phyloP scores from a whole-genome alignment of 2,329 filamentous ascomycete genomes.

The Cercospora janseana region DNA sequence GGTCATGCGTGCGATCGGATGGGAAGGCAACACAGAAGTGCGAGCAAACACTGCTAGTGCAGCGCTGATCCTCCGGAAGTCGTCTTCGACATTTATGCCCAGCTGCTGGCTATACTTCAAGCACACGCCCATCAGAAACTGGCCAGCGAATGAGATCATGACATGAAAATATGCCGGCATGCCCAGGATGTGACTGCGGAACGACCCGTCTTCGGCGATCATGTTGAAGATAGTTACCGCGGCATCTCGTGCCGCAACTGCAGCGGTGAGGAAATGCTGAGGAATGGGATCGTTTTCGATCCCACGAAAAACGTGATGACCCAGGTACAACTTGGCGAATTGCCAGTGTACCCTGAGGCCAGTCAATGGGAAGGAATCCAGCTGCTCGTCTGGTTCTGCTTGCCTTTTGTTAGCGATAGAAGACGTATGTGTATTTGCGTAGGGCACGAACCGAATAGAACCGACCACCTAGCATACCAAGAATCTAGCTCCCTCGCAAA shows the following conservation, averaged over 20 bases:
- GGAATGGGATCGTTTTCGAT: conserved; percentile 51
- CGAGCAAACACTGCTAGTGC: conserved; percentile 21
- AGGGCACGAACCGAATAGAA: conserved; percentile 12
- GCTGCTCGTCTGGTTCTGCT: conserved; percentile 44
- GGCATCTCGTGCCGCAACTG: conserved; percentile 50
- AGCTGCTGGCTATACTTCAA: conserved; percentile 41
- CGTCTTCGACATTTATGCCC: conserved; percentile 19
- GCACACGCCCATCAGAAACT: conserved; percentile 52
- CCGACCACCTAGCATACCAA: conserved; percentile 42
- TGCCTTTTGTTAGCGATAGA: conserved; percentile 28
- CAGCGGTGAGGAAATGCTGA: conserved; percentile 47
- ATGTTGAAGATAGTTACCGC: conserved; percentile 49
- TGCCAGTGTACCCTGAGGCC: conserved; percentile 51
- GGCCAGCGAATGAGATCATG: conserved; percentile 55
- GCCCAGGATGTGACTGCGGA: conserved; percentile 43
- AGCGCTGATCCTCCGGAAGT: conserved; percentile 17
- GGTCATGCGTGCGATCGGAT: conserved; percentile 22
- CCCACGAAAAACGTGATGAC: conserved; percentile 50
- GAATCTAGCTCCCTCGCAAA: conserved; percentile 47
- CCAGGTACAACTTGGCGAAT: conserved; percentile 55
- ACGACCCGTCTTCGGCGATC: conserved; percentile 45
- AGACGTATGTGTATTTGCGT: not conserved
- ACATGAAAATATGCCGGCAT: conserved; percentile 54
- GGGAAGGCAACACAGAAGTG: conserved; percentile 13
- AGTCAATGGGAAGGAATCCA: conserved; percentile 38